These are phyloP conservation scores for Fusarium hostae DNA, from an alignment of 2,329 filamentous ascomycete genomes.

Conservation along the genomic window DNA sequence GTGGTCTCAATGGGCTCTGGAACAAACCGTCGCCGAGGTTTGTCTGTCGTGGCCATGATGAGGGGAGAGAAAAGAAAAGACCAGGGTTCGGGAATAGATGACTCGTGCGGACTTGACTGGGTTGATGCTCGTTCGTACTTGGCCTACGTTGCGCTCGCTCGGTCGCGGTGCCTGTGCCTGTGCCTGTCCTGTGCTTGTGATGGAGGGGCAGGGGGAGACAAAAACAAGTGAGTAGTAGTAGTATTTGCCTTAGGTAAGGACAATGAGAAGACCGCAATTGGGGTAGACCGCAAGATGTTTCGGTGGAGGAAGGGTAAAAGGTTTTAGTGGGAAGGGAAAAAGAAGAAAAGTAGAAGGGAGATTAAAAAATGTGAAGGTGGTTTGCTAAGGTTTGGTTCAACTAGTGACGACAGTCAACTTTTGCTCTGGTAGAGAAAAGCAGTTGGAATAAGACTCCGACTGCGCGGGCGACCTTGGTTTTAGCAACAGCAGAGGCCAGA, in stretches of 20 bases:
- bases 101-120: constrained; percentile 36
- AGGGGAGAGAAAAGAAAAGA: constrained; percentile 51
- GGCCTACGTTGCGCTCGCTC: constrained; percentile 30
- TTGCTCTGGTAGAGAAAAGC: constrained; percentile 3
- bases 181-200: constrained; percentile 18
- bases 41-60: constrained; percentile 54
- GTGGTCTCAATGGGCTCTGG: constrained; percentile 80
- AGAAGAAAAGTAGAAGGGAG: background rate
- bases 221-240: constrained; percentile 31
- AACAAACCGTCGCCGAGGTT: constrained; percentile 68
- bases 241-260: background rate
- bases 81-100: constrained; percentile 20
- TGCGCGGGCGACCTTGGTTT: constrained; percentile 30
- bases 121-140: constrained; percentile 28
- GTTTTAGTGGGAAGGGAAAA: background rate
- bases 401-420: constrained; percentile 29
- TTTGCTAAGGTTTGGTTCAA: constrained; percentile 14
- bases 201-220: constrained; percentile 43
- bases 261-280: constrained; percentile 3
- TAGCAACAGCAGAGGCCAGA: constrained; percentile 14
- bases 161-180: constrained; percentile 12
- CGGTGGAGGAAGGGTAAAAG: background rate
- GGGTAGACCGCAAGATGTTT: background rate
- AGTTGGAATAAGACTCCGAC: constrained; percentile 20
- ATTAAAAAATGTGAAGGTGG: constrained; percentile 23